A percentile compares a stretch with the other conserved stretches of the same genome.
phyloP scores from a whole-genome alignment of 495 filamentous ascomycete species.

The Podospora conica region DNA sequence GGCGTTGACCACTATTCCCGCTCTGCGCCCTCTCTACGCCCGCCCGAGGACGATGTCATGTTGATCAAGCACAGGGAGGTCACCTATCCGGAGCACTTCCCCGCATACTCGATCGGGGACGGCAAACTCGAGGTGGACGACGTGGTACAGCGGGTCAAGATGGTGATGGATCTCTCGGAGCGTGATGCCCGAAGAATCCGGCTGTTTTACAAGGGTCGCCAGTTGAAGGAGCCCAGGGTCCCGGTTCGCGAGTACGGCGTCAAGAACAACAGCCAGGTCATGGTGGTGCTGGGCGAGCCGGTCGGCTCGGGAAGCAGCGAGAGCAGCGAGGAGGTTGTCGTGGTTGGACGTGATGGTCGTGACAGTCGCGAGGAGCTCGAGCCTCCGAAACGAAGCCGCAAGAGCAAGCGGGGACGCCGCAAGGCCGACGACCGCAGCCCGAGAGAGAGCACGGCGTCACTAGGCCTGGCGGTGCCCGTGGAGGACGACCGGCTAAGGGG shows the following conservation, averaged over 20 bases:
- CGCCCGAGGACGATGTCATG: constrained; percentile 65
- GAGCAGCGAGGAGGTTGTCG: constrained; percentile 43
- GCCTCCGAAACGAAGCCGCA: constrained; percentile 18
- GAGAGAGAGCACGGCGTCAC: constrained; percentile 31
- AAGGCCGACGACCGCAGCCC: constrained; percentile 30
- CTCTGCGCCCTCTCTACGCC: constrained; percentile 15
- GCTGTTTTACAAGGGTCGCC: constrained; percentile 76
- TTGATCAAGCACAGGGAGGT: constrained; percentile 64
- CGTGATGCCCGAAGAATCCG: constrained; percentile 52
- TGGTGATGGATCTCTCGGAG: constrained; percentile 54
- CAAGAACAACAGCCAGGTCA: constrained; percentile 71
- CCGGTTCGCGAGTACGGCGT: constrained; percentile 68
- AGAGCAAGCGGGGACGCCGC: constrained; percentile 16
- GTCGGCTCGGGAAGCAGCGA: constrained; percentile 46
- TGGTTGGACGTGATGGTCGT: constrained; percentile 26
- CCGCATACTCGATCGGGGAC: constrained; percentile 74
- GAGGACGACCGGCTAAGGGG: constrained; percentile 19
- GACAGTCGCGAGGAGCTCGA: constrained; percentile 15
- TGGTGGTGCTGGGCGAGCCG: constrained; percentile 47
- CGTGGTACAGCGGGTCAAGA: constrained; percentile 57
- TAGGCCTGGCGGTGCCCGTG: constrained; percentile 26
- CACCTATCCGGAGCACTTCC: constrained; percentile 73
- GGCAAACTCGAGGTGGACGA: constrained; percentile 63
- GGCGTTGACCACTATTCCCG: constrained; percentile 24
- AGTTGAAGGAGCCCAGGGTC: constrained; percentile 59